Evolutionary conservation across 129 eudicot species (phyloP).

Genomic region (Tagetes patula): DNA sequence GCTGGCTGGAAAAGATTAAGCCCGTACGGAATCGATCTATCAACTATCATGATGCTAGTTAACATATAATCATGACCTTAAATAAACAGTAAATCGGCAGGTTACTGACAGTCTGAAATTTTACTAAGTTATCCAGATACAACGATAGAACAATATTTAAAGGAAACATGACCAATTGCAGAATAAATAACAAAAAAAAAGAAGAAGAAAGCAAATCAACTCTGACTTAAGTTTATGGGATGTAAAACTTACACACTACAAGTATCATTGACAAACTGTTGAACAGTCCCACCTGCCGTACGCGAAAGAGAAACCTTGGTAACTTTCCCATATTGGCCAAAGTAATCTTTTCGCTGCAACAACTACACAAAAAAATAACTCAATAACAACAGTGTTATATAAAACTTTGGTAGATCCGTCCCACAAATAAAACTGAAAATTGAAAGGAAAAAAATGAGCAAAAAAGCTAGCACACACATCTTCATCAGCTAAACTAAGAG

Average conservation of each 20-base stretch:
- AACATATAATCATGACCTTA: neutral
- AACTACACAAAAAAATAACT: conserved; percentile 40
- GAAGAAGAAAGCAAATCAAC: neutral
- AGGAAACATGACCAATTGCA: neutral
- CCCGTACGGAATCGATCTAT: conserved; percentile 12
- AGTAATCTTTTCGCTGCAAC: conserved; percentile 62
- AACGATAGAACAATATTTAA: neutral
- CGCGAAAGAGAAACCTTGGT: conserved; percentile 76
- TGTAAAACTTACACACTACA: conserved; percentile 71
- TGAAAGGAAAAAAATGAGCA: conserved; percentile 5
- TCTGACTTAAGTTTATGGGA: neutral
- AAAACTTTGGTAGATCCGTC: neutral
- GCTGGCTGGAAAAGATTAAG: neutral
- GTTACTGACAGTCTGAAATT: neutral
- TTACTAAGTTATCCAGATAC: neutral
- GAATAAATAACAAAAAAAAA: neutral
- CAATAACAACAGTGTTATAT: conserved; percentile 8
- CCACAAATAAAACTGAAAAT: neutral
- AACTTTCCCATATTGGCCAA: conserved; percentile 87
- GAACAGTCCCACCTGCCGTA: conserved; percentile 77
- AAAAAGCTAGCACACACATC: conserved; percentile 38
- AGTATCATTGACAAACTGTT: conserved; percentile 70
- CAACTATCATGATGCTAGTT: conserved; percentile 6
- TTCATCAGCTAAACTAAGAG: conserved; percentile 85
- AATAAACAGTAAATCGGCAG: conserved; percentile 1